phyloP scores from a whole-genome alignment of 345 rosid species.

The Salix brachista region DNA sequence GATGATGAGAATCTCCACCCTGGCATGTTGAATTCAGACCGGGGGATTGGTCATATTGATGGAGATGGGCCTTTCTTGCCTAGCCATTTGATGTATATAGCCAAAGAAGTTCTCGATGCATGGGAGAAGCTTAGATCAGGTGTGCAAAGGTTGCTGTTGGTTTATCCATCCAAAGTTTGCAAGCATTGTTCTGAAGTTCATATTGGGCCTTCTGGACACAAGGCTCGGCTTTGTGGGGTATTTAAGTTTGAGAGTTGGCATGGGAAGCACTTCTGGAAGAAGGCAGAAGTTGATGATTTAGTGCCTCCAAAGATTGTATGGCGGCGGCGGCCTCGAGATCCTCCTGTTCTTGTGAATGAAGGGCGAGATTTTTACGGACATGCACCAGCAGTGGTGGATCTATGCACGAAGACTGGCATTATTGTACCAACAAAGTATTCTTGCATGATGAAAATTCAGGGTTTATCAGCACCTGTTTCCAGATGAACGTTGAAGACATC shows the following conservation, averaged over 20 bases:
- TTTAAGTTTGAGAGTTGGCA: conserved; percentile 76
- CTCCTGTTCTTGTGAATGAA: conserved; percentile 57
- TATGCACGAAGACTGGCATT: conserved; percentile 74
- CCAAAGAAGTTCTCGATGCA: conserved; percentile 54
- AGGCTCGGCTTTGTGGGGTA: conserved; percentile 74
- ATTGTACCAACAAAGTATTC: conserved; percentile 47
- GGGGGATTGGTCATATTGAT: conserved; percentile 17
- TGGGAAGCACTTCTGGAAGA: conserved; percentile 75
- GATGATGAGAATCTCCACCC: conserved; percentile 23
- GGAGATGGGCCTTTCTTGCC: conserved; percentile 36
- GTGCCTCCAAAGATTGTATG: conserved; percentile 76
- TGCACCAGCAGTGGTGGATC: conserved; percentile 74
- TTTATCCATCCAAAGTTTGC: conserved; percentile 75
- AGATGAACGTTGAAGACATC: background rate
- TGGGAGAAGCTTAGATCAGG: conserved; percentile 68
- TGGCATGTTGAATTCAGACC: conserved; percentile 9
- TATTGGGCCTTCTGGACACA: conserved; percentile 80
- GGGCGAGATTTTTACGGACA: conserved; percentile 73
- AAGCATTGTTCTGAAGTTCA: conserved; percentile 75
- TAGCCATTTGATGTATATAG: conserved; percentile 42
- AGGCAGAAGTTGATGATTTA: conserved; percentile 71
- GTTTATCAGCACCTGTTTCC: conserved; percentile 42
- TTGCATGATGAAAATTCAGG: conserved; percentile 66
- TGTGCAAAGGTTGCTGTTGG: conserved; percentile 50
- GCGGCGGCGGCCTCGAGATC: conserved; percentile 76